These are phyloP conservation scores for Sporopachydermia cereana DNA, from an alignment of 1,139 yeast genomes.

Conservation along the genomic window DNA sequence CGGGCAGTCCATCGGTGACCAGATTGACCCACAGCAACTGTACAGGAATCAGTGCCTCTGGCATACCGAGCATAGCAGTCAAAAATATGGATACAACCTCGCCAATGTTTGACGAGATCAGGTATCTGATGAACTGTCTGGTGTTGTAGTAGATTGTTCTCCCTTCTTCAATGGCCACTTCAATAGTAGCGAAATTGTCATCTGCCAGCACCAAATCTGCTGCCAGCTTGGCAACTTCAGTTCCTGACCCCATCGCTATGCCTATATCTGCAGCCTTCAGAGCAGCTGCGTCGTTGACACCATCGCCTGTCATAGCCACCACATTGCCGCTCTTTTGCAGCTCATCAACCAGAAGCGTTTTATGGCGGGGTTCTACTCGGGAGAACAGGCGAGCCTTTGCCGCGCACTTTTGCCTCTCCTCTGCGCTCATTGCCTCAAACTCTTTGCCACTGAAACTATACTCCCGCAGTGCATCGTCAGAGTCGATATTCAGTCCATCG, in stretches of 20 bases:
- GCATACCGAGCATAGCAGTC: constrained; percentile 23
- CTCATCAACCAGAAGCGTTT: constrained; percentile 38
- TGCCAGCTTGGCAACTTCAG: constrained; percentile 50
- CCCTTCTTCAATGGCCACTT: constrained; percentile 41
- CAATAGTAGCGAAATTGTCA: constrained; percentile 39
- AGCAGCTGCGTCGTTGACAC: constrained; percentile 32
- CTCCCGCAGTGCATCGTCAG: constrained; percentile 29
- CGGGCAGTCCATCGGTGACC: constrained; percentile 26
- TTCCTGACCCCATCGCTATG: constrained; percentile 32
- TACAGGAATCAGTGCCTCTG: constrained; percentile 24
- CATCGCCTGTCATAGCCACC: constrained; percentile 33
- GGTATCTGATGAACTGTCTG: constrained; percentile 36
- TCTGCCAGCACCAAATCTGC: constrained; percentile 42
- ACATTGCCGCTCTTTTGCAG: constrained; percentile 34
- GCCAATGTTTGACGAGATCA: constrained; percentile 39
- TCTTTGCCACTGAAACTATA: constrained; percentile 35
- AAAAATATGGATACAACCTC: constrained; percentile 30
- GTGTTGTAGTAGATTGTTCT: constrained; percentile 37
- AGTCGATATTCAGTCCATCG: constrained; percentile 23
- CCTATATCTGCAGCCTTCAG: constrained; percentile 30
- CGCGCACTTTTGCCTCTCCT: constrained; percentile 16
- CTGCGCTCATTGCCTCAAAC: constrained; percentile 23
- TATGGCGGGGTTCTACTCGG: constrained; percentile 44
- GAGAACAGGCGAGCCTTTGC: constrained; percentile 29
- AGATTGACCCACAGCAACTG: constrained; percentile 26